A percentile compares a stretch with the other conserved stretches of the same genome.
Evolutionary conservation across 306 rosid species (phyloP).

Genomic region (Cyamopsis tetragonoloba): DNA sequence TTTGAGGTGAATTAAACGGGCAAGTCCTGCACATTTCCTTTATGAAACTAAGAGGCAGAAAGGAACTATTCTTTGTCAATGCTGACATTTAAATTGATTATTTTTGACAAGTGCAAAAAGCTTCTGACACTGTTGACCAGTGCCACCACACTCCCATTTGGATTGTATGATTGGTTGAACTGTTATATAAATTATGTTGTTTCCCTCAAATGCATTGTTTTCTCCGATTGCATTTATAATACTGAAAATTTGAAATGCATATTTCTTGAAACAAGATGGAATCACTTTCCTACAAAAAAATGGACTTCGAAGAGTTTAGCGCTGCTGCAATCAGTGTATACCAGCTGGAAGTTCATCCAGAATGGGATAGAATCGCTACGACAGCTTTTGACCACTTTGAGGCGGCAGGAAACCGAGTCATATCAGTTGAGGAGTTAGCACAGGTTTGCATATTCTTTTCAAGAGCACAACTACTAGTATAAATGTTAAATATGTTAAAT

Average conservation of each 20-base stretch:
- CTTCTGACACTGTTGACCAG: not conserved
- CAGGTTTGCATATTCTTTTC: conserved; percentile 51
- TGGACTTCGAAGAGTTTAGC: conserved; percentile 92
- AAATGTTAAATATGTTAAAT: not conserved
- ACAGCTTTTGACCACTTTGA: conserved; percentile 72
- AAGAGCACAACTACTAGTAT: not conserved
- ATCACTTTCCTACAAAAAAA: conserved; percentile 51
- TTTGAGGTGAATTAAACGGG: conserved; percentile 14
- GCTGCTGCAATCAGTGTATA: conserved; percentile 83
- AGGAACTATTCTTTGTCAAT: conserved; percentile 5
- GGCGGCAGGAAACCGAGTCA: conserved; percentile 66
- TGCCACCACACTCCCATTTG: not conserved
- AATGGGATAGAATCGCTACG: conserved; percentile 79
- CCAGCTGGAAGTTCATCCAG: conserved; percentile 83
- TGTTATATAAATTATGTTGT: not conserved
- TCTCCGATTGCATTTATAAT: not conserved
- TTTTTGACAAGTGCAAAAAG: not conserved
- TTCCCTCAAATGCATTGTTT: not conserved
- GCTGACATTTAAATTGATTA: not conserved
- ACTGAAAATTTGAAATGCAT: conserved; percentile 15
- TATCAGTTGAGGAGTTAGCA: conserved; percentile 83
- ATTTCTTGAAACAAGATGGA: conserved; percentile 65
- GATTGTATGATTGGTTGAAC: not conserved
- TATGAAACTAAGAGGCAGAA: conserved; percentile 12
- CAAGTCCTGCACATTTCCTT: conserved; percentile 8